Evolutionary conservation across 2,329 filamentous ascomycete species (phyloP), one percentile per base, ranked within the genome.

Genomic region (Ophiocordyceps australis): DNA sequence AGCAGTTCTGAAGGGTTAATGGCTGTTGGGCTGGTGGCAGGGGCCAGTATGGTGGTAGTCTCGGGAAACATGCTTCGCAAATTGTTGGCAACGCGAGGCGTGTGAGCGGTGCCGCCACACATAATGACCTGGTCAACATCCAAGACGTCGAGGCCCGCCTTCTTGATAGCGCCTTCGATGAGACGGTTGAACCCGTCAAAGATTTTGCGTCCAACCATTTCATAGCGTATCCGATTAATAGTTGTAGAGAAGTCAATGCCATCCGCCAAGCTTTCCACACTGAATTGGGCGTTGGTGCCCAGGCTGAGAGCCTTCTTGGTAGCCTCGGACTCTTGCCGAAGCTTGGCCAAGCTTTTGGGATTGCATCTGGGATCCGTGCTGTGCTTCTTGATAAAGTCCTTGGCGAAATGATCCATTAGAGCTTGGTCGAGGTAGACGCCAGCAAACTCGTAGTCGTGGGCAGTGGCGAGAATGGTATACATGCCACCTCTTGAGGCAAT

Each of bases 321-420:
- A 25, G 74, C 67, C 57, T 98, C 89, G 36, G 82, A 69, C 60
- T 95, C 89, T 24, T 83, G 65, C 54, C 82, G 86, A 38, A 98
- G 62, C 66, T 95, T 98, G 33, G 89, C 85, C 40, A 94, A 58
- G 41, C 78, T 77, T 42, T 74, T 74, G 28, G 74, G 63, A 47
- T 89, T 81, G 45, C 74, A 66, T 39, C 85, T 70, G 14, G 89
- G 89, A 52, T 95, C 89, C 30, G 70, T 70, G 58, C 74, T 76
- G 67, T 95, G 71, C 66, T 92, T 93, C 70, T 98, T 95, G 46
- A 89, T 68, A 58, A 98, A 98, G 55, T 98, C 89, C 65, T 98
- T 98, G 40, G 86, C 79, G 41, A 95, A 94, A 62, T 94, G 76
- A 49, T 98, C 86, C 49, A 93, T 79, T 31, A 98, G 65, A 25